Conservation (phyloP, 768 basidiomycete species). For the Vararia minispora region DNA sequence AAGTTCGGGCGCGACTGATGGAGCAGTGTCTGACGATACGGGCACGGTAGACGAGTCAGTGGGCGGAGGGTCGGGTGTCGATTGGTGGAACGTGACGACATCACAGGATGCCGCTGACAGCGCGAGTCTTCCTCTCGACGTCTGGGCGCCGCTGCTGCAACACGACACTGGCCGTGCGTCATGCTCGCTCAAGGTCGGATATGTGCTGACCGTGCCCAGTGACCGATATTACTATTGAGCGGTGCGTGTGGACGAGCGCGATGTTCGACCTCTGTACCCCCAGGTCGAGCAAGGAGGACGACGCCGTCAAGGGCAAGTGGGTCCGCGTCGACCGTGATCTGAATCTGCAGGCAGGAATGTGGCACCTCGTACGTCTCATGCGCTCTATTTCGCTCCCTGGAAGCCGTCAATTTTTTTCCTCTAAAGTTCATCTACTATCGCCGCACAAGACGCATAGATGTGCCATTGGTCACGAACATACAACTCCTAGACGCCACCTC, state of each 20-base stretch:
- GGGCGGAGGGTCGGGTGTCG: constrained; percentile 23
- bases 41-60: constrained; percentile 14
- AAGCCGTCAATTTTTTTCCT: too few relatives aligned
- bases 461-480: constrained; percentile 69
- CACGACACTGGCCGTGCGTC: constrained; percentile 68
- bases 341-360: constrained; percentile 51
- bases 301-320: constrained; percentile 80
- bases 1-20: not conserved
- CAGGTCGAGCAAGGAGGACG: constrained; percentile 53
- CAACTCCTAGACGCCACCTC: constrained; percentile 48
- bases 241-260: constrained; percentile 55
- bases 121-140: constrained; percentile 68
- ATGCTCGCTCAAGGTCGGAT: not conserved
- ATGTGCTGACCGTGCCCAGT: constrained; percentile 30
- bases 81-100: constrained; percentile 61
- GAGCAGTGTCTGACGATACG: constrained; percentile 10
- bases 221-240: constrained; percentile 65
- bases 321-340: constrained; percentile 78
- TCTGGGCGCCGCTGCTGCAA: constrained; percentile 66
- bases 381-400: constrained; percentile 7
- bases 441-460: constrained; percentile 71
- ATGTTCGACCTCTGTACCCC: constrained; percentile 59
- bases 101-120: constrained; percentile 32
- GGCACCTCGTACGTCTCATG: constrained; percentile 41
- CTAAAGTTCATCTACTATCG: constrained; percentile 69